Base-by-base conservation (phyloP, 306 rosid species). In the Vigna trinervia region DNA sequence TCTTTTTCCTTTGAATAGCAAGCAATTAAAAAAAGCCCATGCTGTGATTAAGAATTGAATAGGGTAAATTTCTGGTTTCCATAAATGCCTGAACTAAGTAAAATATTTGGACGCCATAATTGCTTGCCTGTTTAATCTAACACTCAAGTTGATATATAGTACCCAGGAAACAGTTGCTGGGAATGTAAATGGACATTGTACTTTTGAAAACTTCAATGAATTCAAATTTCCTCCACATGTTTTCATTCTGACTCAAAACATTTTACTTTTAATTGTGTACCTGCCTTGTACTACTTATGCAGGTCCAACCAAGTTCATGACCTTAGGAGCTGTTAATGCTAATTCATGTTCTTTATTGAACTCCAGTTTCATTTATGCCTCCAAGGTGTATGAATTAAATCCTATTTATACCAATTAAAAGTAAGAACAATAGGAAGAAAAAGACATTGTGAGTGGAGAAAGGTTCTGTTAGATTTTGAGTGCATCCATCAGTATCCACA, bases 401-500 rank as follows among this genome's bases (percentile, higher is more conserved):
- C 9, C 6, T 74, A 46, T 26, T 26, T 17, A 60, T 46, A 34
- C 22, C 11, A 11, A 5, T 45, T 14, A n/a, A n/a, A 48, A 67
- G 19, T 39, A 41, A n/a, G 7, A 30, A 13, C 32, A 6, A 26
- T 15, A 6, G 2, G 1, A n/a, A 8, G 1, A 50, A 52, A 56
- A 68, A 47, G 46, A 41, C 0, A 46, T 36, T 46, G n/a, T 51
- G 36, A 61, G 30, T 14, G 43, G 50, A 66, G 20, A 81, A 81
- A 69, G 10, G 14, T 34, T 57, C 57, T 61, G 61, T 83, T 77
- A 57, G 69, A 76, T 72, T 80, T 39, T 80, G 73, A 66, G 65
- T 72, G 72, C 67, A 78, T 59, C 85, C 69, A 75, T 84, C 87
- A 64, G 76, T 80, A 78, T 81, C 85, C 85, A 69, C 85, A 85